These are phyloP conservation scores for Aristolochia contorta DNA, from an alignment of 164 flowering plant genomes.

Conservation along the genomic window DNA sequence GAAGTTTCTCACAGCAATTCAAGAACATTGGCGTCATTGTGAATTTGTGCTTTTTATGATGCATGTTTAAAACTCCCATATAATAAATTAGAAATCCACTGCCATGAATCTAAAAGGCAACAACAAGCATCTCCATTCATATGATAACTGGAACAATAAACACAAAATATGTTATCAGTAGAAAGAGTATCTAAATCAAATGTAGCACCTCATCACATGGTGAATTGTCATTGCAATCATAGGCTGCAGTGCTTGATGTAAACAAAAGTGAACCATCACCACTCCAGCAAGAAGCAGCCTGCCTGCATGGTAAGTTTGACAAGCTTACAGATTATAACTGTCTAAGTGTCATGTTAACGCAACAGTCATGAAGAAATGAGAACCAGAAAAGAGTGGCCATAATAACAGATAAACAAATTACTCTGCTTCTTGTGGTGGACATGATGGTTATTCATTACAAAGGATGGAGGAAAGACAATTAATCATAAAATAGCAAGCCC, in stretches of 20 bases:
- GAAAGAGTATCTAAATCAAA: constrained; percentile 9
- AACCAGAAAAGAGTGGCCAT: background rate
- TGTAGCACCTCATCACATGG: constrained; percentile 70
- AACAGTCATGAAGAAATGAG: background rate
- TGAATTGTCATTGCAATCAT: constrained; percentile 82
- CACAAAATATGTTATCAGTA: background rate
- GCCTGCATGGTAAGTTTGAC: constrained; percentile 26
- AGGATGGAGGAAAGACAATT: background rate
- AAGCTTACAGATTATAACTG: background rate
- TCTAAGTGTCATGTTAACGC: background rate
- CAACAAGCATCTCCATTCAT: background rate
- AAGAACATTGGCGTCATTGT: no score
- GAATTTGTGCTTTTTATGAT: no score
- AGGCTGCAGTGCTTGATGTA: constrained; percentile 89
- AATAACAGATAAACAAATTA: background rate
- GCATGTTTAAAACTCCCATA: no score
- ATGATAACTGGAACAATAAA: background rate
- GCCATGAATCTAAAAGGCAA: background rate
- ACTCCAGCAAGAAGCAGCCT: constrained; percentile 75
- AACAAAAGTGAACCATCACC: constrained; percentile 85
- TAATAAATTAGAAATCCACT: no score
- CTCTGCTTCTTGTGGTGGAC: background rate
- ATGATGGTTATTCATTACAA: background rate
- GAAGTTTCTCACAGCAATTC: no score
- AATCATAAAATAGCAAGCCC: no score